Percentiles rank a stretch among this genome's conserved stretches.
These are phyloP conservation scores for Xerocomellus chrysenteron DNA, from an alignment of 768 basidiomycete species.

Conservation along the genomic window DNA sequence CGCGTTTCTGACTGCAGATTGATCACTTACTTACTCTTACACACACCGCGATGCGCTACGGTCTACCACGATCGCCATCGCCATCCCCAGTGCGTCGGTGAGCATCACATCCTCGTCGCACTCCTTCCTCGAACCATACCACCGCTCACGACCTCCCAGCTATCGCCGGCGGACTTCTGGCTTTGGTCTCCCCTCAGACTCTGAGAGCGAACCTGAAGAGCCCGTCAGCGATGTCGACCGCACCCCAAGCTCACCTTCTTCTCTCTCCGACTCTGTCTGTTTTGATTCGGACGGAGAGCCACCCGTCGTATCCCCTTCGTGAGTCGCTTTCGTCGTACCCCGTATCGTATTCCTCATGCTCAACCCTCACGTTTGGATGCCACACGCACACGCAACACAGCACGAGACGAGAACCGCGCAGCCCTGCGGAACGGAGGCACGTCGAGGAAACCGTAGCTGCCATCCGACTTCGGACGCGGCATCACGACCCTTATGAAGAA, in stretches of 20 bases:
- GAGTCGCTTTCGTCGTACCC: conserved; percentile 17
- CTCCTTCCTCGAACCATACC: neutral
- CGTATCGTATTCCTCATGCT: neutral
- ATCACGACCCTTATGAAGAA: conserved; percentile 50
- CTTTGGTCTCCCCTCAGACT: conserved; percentile 56
- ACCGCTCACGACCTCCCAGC: conserved; percentile 6
- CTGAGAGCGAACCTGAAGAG: conserved; percentile 34
- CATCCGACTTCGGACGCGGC: conserved; percentile 41
- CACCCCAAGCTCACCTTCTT: conserved; percentile 31
- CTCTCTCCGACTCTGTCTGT: conserved; percentile 40
- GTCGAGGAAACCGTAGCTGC: conserved; percentile 48
- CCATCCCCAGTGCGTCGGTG: conserved; percentile 48
- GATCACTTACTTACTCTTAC: neutral
- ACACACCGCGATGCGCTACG: conserved; percentile 47
- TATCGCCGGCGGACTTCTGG: conserved; percentile 43
- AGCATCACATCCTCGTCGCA: conserved; percentile 1
- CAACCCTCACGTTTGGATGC: neutral
- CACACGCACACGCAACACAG: conserved; percentile 9
- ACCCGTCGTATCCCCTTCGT: conserved; percentile 34
- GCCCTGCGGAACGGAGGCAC: conserved; percentile 33
- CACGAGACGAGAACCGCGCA: conserved; percentile 20
- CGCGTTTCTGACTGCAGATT: conserved; percentile 3
- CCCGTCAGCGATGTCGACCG: conserved; percentile 39
- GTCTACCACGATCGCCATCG: conserved; percentile 51
- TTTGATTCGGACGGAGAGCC: conserved; percentile 46